Evolutionary conservation across 768 basidiomycete genomes (phyloP), one percentile per base, ranked within the genome.

Genomic region (Fistulinella prunicolor): DNA sequence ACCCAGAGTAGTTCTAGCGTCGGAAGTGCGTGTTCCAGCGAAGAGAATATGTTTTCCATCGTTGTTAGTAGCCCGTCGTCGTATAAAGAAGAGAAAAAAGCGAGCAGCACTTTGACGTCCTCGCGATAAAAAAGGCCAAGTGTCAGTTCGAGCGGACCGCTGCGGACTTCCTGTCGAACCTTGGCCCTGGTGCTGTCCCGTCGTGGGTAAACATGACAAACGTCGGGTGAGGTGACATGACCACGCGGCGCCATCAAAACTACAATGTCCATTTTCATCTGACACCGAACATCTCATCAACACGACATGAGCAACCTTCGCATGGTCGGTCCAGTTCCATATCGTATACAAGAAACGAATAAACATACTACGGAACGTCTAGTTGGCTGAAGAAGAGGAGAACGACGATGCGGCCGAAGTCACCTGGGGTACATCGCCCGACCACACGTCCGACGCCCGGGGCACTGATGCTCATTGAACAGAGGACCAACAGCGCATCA

Each of bases 401-500:
- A 76, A 70, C 43, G 84, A 87, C 42, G 84, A 88, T 50, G 74
- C 76, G 16, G 78, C 80, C 19, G 87, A 92, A 64, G 89, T 93
- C 41, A 89, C 87, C 29, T 91, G 89, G 89, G 89, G 89, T 89
- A 51, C 52, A 76, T 26, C 32, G 35, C 16, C 13, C n/a, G n/a
- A n/a, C n/a, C n/a, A n/a, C n/a, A n/a, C n/a, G n/a, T n/a, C n/a
- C n/a, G n/a, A n/a, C n/a, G n/a, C n/a, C n/a, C n/a, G n/a, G n/a
- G n/a, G n/a, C n/a, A n/a, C n/a, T n/a, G n/a, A n/a, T n/a, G n/a
- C 26, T 12, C 6, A 9, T 19, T 28, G 14, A 16, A 19, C 58
- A 86, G 81, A 82, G 75, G 91, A 94, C 65, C 94, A 97, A 66
- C 84, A 93, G 56, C 80, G 82, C 23, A 97, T 97, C 70, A 95